Evolutionary conservation across 257 asterid species (phyloP).

Genomic region (Solanum sitiens): DNA sequence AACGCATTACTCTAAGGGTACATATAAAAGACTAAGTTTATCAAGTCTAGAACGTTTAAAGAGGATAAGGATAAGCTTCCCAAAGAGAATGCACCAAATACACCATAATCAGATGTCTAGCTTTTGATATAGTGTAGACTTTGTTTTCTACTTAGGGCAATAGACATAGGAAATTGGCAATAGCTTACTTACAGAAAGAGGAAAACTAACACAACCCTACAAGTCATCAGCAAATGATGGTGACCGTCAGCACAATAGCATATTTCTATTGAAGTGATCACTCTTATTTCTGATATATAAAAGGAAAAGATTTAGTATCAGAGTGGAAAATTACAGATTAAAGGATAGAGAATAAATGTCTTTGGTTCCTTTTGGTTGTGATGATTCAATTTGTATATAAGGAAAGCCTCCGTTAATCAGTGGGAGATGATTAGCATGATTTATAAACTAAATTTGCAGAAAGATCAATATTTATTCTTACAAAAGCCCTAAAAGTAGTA

Average conservation of each 20-base stretch:
- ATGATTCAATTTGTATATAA: background rate
- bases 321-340: background rate
- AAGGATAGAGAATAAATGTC: background rate
- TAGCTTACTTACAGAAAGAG: background rate
- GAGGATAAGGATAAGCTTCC: background rate
- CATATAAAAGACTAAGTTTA: background rate
- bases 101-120: background rate
- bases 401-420: background rate
- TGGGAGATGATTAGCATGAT: background rate
- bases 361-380: background rate
- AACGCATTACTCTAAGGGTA: background rate
- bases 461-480: background rate
- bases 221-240: background rate
- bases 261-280: background rate
- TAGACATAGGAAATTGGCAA: background rate
- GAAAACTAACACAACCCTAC: background rate
- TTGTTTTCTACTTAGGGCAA: background rate
- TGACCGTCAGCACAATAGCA: background rate
- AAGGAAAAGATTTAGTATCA: background rate
- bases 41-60: background rate
- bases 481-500: background rate
- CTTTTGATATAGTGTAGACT: background rate
- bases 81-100: background rate
- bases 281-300: background rate
- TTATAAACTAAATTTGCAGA: background rate